Percentiles rank a stretch among this genome's conserved stretches.
phyloP scores from a whole-genome alignment of 1,139 yeast species.

The Zygosaccharomyces sapae region DNA sequence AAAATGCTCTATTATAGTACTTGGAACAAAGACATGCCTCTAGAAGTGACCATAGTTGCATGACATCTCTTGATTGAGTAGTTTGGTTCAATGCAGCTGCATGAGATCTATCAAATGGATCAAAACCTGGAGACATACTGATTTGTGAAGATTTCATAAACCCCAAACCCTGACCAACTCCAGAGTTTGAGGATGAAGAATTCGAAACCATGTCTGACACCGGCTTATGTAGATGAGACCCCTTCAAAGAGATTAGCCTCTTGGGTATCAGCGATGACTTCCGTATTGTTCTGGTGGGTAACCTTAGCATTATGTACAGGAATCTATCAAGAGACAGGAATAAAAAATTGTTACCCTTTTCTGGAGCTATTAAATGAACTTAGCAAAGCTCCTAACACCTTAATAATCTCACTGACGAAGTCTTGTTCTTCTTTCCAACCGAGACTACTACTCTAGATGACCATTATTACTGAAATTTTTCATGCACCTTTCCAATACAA shows the following conservation, averaged over 20 bases:
- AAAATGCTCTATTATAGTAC: constrained; percentile 68
- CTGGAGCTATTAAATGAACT: neutral
- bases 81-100: constrained; percentile 33
- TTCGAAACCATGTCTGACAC: constrained; percentile 12
- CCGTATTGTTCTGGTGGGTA: constrained; percentile 12
- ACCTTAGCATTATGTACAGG: constrained; percentile 13
- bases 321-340: neutral
- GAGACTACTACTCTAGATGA: neutral
- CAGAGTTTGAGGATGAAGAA: constrained; percentile 6
- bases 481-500: neutral
- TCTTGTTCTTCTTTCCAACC: neutral
- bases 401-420: neutral
- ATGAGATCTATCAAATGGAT: constrained; percentile 29
- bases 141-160: constrained; percentile 22
- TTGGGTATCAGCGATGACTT: constrained; percentile 13
- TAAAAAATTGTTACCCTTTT: neutral
- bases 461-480: neutral
- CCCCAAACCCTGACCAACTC: constrained; percentile 12
- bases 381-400: neutral
- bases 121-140: constrained; percentile 23
- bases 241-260: constrained; percentile 17
- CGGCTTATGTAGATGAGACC: constrained; percentile 17
- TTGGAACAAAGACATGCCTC: constrained; percentile 74
- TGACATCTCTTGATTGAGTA: constrained; percentile 53
- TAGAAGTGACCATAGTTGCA: constrained; percentile 68